Evolutionary conservation across 2,329 filamentous ascomycete species (phyloP), one percentile per base, ranked within the genome.

Genomic region (Trichoderma koningii): DNA sequence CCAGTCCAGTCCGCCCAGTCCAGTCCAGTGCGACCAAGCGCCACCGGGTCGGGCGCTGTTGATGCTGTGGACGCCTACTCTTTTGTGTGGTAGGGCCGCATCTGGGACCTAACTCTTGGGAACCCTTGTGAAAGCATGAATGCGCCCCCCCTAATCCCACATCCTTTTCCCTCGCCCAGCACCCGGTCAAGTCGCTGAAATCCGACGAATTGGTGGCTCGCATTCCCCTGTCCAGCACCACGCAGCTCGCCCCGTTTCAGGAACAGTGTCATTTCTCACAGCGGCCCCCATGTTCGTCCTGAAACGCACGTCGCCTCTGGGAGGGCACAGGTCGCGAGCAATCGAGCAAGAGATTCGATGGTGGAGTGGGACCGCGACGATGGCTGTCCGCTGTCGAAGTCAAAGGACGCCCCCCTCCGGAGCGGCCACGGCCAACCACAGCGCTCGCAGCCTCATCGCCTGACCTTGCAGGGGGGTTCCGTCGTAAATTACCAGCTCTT

Each of bases 201-300:
- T 30, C 65, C 48, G 53, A 53, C 61, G 55, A 66, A 66, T 64
- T 65, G 62, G 42, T 61, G 65, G n/a, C 42, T 30, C 34, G 17
- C 61, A 45, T 47, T 47, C 53, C 65, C 65, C 61, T 65, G 65
- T 66, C 65, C 52, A 63, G 59, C 45, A 60, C 41, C 34, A 55
- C 61, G 34, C 65, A 66, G 63, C 57, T 55, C 63, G 64, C 56
- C 65, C 68, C 69, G 71, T 73, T 72, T 72, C 71, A 72, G 71
- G 71, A 71, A 73, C 71, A 64, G 69, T 65, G 67, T 70, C 71
- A 71, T 70, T 71, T 69, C 68, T 70, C 69, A 69, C 69, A 70
- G 68, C 68, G 66, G 69, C 53, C 68, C 68, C 68, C 66, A 68
- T 62, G 68, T 67, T 66, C 67, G 68, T 71, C 68, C 70, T 72